These are phyloP conservation scores for Stachybotrys chlorohalonatus DNA, from an alignment of 2,329 filamentous ascomycete species.

Conservation along the genomic window DNA sequence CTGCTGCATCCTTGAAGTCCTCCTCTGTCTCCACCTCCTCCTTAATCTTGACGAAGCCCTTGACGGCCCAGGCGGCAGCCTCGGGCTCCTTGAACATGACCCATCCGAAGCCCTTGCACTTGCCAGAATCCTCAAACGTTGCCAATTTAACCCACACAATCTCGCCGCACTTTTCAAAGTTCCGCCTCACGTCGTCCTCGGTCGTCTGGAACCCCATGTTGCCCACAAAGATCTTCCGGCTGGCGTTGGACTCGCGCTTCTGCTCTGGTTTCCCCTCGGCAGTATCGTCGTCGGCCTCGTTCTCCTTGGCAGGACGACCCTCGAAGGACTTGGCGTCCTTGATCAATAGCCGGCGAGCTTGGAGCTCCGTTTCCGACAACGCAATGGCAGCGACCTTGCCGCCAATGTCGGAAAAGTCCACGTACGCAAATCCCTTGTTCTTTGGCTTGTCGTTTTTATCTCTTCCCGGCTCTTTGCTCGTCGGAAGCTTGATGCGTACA, in stretches of 20 bases:
- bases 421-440: constrained; percentile 96
- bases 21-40: constrained; percentile 55
- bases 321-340: constrained; percentile 88
- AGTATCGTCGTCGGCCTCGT: constrained; percentile 19
- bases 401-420: constrained; percentile 72
- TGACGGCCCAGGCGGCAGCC: constrained; percentile 59
- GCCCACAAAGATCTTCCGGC: constrained; percentile 82
- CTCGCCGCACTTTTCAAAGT: constrained; percentile 78
- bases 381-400: constrained; percentile 70
- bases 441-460: constrained; percentile 21
- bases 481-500: constrained; percentile 76
- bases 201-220: constrained; percentile 78
- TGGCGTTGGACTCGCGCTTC: constrained; percentile 44
- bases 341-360: constrained; percentile 76
- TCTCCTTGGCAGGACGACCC: constrained; percentile 68
- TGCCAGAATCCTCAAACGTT: constrained; percentile 92
- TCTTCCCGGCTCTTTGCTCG: constrained; percentile 38
- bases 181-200: constrained; percentile 68
- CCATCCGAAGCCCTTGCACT: constrained; percentile 98
- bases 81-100: constrained; percentile 78
- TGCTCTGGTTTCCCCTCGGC: constrained; percentile 21
- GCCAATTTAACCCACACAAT: constrained; percentile 80
- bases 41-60: constrained; percentile 68
- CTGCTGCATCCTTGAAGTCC: constrained; percentile 44
- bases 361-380: constrained; percentile 74